Conservation (phyloP, 1,284 basidiomycete genomes). For the Ganoderma resinaceum region DNA sequence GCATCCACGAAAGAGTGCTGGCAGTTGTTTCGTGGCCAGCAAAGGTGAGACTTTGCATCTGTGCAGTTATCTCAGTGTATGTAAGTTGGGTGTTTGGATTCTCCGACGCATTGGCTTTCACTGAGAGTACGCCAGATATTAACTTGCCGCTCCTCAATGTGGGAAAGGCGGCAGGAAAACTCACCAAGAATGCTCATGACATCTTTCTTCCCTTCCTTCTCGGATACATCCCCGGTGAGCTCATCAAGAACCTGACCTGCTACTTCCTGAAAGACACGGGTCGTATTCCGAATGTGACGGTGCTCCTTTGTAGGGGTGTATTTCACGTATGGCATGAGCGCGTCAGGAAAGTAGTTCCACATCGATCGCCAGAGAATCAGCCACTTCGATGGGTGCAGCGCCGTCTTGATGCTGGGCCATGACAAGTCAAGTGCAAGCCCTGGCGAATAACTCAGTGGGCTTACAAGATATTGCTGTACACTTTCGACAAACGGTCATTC, state of each 20-base stretch:
- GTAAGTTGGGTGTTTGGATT: slow-evolving; percentile 50
- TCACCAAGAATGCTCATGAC: slow-evolving; percentile 50
- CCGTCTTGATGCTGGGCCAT: slow-evolving; percentile 17
- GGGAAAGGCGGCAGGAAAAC: neutral
- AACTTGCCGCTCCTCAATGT: neutral
- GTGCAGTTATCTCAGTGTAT: slow-evolving; percentile 54
- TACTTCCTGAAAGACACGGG: slow-evolving; percentile 27
- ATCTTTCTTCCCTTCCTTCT: slow-evolving; percentile 38
- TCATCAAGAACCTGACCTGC: slow-evolving; percentile 33
- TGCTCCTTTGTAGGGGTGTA: slow-evolving; percentile 39
- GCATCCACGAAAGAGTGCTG: slow-evolving; percentile 36
- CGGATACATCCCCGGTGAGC: slow-evolving; percentile 13
- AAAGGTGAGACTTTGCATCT: slow-evolving; percentile 52
- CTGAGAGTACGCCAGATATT: slow-evolving; percentile 38
- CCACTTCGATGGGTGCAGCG: slow-evolving; percentile 34
- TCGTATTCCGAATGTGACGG: slow-evolving; percentile 33
- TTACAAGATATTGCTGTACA: slow-evolving; percentile 42
- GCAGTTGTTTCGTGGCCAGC: slow-evolving; percentile 39
- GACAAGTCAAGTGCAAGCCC: neutral
- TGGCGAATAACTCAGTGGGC: slow-evolving; percentile 13
- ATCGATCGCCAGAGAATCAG: slow-evolving; percentile 33
- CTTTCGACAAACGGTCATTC: slow-evolving; percentile 33
- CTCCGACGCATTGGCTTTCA: slow-evolving; percentile 58
- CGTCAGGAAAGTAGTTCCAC: slow-evolving; percentile 38
- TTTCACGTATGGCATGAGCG: slow-evolving; percentile 31